Conservation (phyloP, 345 rosid species). For the Garcia nutans region DNA sequence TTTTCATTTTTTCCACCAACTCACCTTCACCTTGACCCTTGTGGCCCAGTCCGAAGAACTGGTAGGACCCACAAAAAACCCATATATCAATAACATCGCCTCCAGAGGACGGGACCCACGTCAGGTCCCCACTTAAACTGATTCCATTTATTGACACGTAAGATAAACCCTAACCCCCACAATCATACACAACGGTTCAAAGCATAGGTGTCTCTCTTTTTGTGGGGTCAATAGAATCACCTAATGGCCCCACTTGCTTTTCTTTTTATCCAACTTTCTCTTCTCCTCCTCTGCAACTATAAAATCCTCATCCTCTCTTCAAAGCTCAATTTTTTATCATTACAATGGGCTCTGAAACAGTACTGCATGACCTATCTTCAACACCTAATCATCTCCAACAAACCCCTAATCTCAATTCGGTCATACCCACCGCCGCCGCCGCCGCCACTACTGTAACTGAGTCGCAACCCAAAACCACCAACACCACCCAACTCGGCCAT, state of each 20-base stretch:
- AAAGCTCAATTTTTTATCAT: not conserved
- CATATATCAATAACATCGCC: too few relatives aligned
- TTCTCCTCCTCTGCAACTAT: not conserved
- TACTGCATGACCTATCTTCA: conserved; percentile 4
- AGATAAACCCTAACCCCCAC: not conserved
- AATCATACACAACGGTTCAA: not conserved
- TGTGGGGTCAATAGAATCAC: conserved; percentile 24
- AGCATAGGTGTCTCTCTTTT: not conserved
- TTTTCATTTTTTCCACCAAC: too few relatives aligned
- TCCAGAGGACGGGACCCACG: not conserved
- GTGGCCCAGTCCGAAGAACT: not conserved
- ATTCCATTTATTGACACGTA: too few relatives aligned
- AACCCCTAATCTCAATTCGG: conserved; percentile 19
- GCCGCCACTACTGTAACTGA: conserved; percentile 6
- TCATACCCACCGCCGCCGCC: conserved; percentile 16
- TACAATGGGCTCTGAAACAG: conserved; percentile 16
- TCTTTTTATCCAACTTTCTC: not conserved
- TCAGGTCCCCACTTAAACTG: too few relatives aligned
- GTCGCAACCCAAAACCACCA: not conserved
- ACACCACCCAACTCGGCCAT: conserved; percentile 13
- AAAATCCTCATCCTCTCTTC: conserved; percentile 23
- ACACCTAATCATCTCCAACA: conserved; percentile 9
- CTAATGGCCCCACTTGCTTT: not conserved
- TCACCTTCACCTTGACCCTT: too few relatives aligned
- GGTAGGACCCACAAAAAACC: not conserved